A percentile compares a stretch with the other conserved stretches of the same genome.
These are phyloP conservation scores for Backusella circina DNA, from an alignment of 192 early-diverging fungal species.

Conservation along the genomic window DNA sequence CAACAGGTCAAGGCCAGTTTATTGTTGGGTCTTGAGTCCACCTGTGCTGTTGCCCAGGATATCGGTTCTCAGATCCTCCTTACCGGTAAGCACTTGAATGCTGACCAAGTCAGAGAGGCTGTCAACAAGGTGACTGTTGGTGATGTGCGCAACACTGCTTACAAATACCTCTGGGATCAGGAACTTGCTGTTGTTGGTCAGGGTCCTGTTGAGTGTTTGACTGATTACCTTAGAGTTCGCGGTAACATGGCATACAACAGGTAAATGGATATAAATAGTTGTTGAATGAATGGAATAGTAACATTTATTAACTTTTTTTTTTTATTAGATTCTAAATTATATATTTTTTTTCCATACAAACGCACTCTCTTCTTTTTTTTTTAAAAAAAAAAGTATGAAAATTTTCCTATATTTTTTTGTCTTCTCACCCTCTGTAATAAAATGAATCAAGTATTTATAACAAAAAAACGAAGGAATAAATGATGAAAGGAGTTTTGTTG, in stretches of 20 bases:
- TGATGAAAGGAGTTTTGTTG: not conserved
- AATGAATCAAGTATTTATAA: not conserved
- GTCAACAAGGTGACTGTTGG: conserved; percentile 78
- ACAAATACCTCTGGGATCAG: conserved; percentile 91
- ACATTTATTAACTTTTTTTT: not conserved
- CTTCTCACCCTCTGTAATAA: not conserved
- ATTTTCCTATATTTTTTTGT: not conserved
- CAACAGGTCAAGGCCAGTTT: conserved; percentile 96
- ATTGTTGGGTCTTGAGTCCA: conserved; percentile 86
- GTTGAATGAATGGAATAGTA: no score
- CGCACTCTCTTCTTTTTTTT: not conserved
- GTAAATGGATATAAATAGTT: no score
- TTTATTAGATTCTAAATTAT: conserved; percentile 6
- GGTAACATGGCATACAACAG: conserved; percentile 81
- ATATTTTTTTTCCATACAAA: not conserved
- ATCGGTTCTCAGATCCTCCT: conserved; percentile 95
- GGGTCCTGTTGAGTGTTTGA: conserved; percentile 88
- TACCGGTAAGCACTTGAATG: conserved; percentile 85
- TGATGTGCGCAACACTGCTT: conserved; percentile 83
- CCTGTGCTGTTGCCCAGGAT: conserved; percentile 89
- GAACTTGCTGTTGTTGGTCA: conserved; percentile 77
- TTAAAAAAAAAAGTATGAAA: not conserved
- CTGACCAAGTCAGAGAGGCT: conserved; percentile 81
- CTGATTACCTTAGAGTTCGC: conserved; percentile 90
- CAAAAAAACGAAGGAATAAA: not conserved